Conservation (phyloP, 2,329 filamentous ascomycete genomes). For the Onygena corvina region DNA sequence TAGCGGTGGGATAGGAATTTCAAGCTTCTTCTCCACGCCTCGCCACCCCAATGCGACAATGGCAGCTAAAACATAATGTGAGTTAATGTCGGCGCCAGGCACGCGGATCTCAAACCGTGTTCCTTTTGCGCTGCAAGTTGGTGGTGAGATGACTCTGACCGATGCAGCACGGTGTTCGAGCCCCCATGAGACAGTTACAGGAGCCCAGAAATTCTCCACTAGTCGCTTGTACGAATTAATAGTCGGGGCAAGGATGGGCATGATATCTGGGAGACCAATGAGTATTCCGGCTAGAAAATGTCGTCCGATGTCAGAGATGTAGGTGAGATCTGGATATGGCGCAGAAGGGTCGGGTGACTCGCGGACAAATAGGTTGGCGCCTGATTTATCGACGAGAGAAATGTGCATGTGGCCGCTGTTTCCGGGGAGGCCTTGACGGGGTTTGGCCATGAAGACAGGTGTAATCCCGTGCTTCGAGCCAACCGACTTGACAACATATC, state of each 20-base stretch:
- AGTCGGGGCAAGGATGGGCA: slow-evolving; percentile 88
- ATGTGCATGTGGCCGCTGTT: slow-evolving; percentile 96
- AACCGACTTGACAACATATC: slow-evolving; percentile 77
- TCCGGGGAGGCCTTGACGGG: slow-evolving; percentile 75
- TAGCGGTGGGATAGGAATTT: slow-evolving; percentile 68
- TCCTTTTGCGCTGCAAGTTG: slow-evolving; percentile 68
- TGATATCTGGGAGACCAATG: slow-evolving; percentile 80
- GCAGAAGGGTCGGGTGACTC: slow-evolving; percentile 59
- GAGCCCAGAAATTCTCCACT: slow-evolving; percentile 98
- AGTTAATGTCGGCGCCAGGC: slow-evolving; percentile 85
- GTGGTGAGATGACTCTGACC: slow-evolving; percentile 78
- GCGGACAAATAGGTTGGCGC: slow-evolving; percentile 73
- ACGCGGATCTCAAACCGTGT: slow-evolving; percentile 90
- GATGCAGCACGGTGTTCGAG: slow-evolving; percentile 88
- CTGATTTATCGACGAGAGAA: slow-evolving; percentile 67
- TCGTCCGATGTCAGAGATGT: slow-evolving; percentile 76
- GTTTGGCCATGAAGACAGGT: slow-evolving; percentile 98
- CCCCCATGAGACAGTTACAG: slow-evolving; percentile 94
- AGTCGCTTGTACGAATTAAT: slow-evolving; percentile 97
- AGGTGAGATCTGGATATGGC: slow-evolving; percentile 59
- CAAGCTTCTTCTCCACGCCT: slow-evolving; percentile 82
- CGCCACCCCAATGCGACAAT: slow-evolving; percentile 82
- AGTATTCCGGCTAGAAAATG: slow-evolving; percentile 88
- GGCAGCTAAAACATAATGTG: slow-evolving; percentile 73
- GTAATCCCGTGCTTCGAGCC: slow-evolving; percentile 81